Base-by-base conservation (phyloP, 805 yeast species). In the Kockiozyma suomiensis region DNA sequence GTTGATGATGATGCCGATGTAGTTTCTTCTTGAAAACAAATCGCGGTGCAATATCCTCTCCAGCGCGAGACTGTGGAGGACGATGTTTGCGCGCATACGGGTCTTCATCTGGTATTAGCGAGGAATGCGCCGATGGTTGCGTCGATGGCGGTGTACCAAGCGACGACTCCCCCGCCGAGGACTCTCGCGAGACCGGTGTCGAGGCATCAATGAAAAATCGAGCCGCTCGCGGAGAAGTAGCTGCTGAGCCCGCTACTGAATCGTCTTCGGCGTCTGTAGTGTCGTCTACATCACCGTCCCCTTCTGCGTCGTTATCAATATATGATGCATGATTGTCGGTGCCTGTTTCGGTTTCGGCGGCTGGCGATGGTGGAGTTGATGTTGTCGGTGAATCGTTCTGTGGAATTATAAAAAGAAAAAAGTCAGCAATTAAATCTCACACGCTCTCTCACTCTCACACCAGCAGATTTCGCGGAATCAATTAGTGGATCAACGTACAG, bases 21-120 rank as follows among this genome's bases (percentile, higher is more conserved):
- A 52, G 68, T 54, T 54, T 60, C 56, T 66, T 68, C 53, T 65
- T 68, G 58, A 74, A 74, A 50, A 71, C 72, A 52, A 74, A 74
- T 41, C 76, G 64, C 25, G 76, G 75, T 8, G 74, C 73, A 47
- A 74, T 73, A 17, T 72, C 70, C 13, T 61, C 67, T 5, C 65
- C 63, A 25, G 66, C 65, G 19, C 58, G 51, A 4, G 51, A 47
- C 35, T 45, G 66, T 35, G 69, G 68, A 3, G 70, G 65, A 1
- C 76, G 62, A 43, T 67, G 56, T 51, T 66, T 68, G 13, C 76
- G 66, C 6, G 75, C 64, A 52, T 74, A 73, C 5, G 76, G 76
- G 55, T 73, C 76, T 26, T 68, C 70, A 17, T 57, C 68, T 15
- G 58, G 66, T 64, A 47, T 15, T 70, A 70, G 48, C 43, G 61